phyloP scores from a whole-genome alignment of 352 stramenopile species.

The Phytopythium helicoides region DNA sequence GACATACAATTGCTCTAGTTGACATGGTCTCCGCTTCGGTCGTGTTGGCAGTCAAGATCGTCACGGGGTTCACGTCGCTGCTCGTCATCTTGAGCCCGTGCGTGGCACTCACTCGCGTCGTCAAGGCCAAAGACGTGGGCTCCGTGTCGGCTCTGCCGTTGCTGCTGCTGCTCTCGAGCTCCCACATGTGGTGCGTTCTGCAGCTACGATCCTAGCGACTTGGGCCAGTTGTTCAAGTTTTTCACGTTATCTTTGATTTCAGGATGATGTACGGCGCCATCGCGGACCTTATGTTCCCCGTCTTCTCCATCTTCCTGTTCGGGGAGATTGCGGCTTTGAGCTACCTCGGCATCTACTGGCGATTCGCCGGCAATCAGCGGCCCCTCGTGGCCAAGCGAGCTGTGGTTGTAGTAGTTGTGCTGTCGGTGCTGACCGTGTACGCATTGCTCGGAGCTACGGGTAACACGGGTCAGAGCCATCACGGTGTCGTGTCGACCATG shows the following conservation, averaged over 20 bases:
- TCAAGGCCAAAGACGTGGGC: conserved; percentile 38
- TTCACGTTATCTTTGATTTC: too few species aligned
- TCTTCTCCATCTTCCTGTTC: conserved; percentile 35
- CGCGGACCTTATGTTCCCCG: conserved; percentile 20
- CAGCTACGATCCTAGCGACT: too few species aligned
- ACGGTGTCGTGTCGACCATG: conserved; percentile 21
- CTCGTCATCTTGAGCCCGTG: conserved; percentile 43
- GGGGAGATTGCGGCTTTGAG: conserved; percentile 22
- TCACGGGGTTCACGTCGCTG: conserved; percentile 28
- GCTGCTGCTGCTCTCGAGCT: conserved; percentile 32
- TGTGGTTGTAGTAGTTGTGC: conserved; percentile 13
- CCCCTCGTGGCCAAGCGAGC: conserved; percentile 14
- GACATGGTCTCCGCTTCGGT: conserved; percentile 14
- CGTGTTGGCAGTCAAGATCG: conserved; percentile 24
- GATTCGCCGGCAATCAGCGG: conserved; percentile 13
- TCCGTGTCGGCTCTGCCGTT: conserved; percentile 31
- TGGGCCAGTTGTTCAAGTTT: too few species aligned
- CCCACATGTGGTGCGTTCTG: conserved; percentile 22
- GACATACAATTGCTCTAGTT: neutral
- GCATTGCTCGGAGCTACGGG: conserved; percentile 18
- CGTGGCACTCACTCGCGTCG: conserved; percentile 33
- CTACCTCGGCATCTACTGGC: conserved; percentile 31
- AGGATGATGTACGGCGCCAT: conserved; percentile 9
- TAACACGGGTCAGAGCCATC: conserved; percentile 21
- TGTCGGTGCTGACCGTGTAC: conserved; percentile 23